Evolutionary conservation across 2,329 filamentous ascomycete genomes (phyloP).

Genomic region (Apiospora arundinis): DNA sequence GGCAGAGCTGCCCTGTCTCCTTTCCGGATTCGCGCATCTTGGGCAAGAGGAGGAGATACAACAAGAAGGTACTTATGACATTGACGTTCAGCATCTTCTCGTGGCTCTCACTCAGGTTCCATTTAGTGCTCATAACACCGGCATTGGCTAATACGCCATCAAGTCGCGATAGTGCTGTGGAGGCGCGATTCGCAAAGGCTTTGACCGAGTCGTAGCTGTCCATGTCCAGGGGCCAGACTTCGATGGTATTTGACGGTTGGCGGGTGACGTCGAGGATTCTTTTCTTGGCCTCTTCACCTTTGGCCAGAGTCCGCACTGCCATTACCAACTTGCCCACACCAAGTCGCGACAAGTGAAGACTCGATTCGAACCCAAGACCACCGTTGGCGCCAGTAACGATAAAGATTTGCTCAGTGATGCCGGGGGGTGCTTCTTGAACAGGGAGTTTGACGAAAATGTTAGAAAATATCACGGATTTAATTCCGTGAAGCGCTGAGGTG

Average conservation of each 20-base stretch:
- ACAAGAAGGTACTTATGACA: conserved; percentile 57
- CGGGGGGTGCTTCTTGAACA: too few relatives aligned
- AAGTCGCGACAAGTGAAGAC: conserved; percentile 35
- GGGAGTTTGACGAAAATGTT: too few relatives aligned
- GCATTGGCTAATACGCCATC: conserved; percentile 53
- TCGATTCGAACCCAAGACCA: conserved; percentile 44
- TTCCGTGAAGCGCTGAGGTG: conserved; percentile 22
- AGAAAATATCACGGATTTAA: conserved; percentile 27
- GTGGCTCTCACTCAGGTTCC: conserved; percentile 47
- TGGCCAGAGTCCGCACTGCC: conserved; percentile 40
- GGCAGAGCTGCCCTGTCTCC: conserved; percentile 38
- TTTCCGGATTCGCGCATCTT: conserved; percentile 46
- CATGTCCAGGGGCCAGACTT: conserved; percentile 60
- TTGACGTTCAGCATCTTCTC: conserved; percentile 60
- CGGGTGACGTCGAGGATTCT: conserved; percentile 42
- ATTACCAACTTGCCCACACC: conserved; percentile 40
- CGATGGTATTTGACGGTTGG: conserved; percentile 37
- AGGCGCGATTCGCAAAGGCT: conserved; percentile 47
- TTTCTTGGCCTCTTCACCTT: conserved; percentile 45
- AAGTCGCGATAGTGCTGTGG: conserved; percentile 46
- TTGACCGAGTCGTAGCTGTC: conserved; percentile 51
- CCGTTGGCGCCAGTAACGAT: conserved; percentile 42
- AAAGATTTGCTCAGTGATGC: too few relatives aligned
- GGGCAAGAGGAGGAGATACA: conserved; percentile 56
- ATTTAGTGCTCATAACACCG: conserved; percentile 45